phyloP scores from a whole-genome alignment of 495 filamentous ascomycete species.

The Beverwykella pulmonaria region DNA sequence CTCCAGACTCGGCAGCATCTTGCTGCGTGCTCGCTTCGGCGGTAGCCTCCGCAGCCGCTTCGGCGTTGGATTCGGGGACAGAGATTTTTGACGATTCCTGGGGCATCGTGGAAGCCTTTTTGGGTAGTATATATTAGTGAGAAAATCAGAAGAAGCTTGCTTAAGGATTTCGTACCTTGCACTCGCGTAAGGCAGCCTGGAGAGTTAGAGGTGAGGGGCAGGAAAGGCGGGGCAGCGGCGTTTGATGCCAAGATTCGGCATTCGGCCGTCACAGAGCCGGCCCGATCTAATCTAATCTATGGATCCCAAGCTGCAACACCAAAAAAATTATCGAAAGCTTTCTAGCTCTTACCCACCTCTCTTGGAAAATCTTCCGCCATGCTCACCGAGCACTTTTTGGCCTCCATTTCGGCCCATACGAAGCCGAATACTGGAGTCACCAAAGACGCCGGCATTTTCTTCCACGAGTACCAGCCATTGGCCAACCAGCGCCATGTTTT shows the following conservation, averaged over 20 bases:
- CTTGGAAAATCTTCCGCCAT: conserved; percentile 48
- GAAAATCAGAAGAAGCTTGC: too few relatives aligned
- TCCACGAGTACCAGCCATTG: conserved; percentile 78
- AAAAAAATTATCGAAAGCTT: conserved; percentile 12
- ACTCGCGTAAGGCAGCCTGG: too few relatives aligned
- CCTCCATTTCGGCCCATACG: conserved; percentile 67
- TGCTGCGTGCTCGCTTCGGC: conserved; percentile 28
- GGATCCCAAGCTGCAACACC: conserved; percentile 7
- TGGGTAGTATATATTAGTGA: not conserved
- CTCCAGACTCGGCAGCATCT: conserved; percentile 20
- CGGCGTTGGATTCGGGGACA: conserved; percentile 28
- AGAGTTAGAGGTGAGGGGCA: too few relatives aligned
- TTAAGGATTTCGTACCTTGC: too few relatives aligned
- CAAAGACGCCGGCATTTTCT: conserved; percentile 80
- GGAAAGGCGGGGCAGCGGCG: too few relatives aligned
- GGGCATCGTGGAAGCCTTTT: conserved; percentile 18
- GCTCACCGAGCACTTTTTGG: conserved; percentile 81
- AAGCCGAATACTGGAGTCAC: conserved; percentile 64
- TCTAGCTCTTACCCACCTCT: not conserved
- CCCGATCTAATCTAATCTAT: not conserved
- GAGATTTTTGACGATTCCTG: conserved; percentile 34
- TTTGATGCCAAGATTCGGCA: too few relatives aligned
- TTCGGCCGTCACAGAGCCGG: not conserved
- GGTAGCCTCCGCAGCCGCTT: conserved; percentile 26
- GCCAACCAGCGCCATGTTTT: conserved; percentile 71